These are phyloP conservation scores for Austroboletus festivus DNA, from an alignment of 768 basidiomycete genomes.

Conservation along the genomic window DNA sequence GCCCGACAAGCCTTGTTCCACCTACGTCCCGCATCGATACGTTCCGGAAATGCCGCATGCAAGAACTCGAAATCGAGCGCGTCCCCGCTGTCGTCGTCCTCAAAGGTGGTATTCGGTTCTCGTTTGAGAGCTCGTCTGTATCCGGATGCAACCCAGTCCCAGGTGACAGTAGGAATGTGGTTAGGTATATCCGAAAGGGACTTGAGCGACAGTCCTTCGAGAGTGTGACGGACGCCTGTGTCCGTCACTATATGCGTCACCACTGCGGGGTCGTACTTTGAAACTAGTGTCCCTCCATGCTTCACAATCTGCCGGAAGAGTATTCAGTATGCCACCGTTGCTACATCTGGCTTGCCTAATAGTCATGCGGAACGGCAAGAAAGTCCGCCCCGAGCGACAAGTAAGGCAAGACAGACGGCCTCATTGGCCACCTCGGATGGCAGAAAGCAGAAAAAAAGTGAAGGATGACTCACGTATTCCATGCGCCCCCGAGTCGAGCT, in stretches of 20 bases:
- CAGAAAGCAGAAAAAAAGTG: neutral
- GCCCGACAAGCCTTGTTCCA: slow-evolving; percentile 16
- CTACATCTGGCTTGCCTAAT: too few relatives aligned
- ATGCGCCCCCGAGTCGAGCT: slow-evolving; percentile 53
- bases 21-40: slow-evolving; percentile 42
- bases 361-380: too few relatives aligned
- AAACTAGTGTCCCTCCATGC: slow-evolving; percentile 59
- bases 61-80: slow-evolving; percentile 38
- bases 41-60: slow-evolving; percentile 47
- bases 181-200: slow-evolving; percentile 55
- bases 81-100: neutral
- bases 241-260: slow-evolving; percentile 73
- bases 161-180: slow-evolving; percentile 61
- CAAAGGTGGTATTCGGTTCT: slow-evolving; percentile 1
- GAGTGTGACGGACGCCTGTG: slow-evolving; percentile 22
- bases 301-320: slow-evolving; percentile 48
- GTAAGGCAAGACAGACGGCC: too few relatives aligned
- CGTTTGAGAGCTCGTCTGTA: slow-evolving; percentile 25
- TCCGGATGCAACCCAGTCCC: slow-evolving; percentile 56
- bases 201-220: slow-evolving; percentile 47
- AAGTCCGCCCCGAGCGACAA: too few relatives aligned
- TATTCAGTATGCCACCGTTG: slow-evolving; percentile 6
- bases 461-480: slow-evolving; percentile 50
- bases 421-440: too few relatives aligned
- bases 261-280: slow-evolving; percentile 50